A percentile compares a stretch with the other conserved stretches of the same genome.
Conservation (phyloP, 768 basidiomycete genomes). For the Dendrothele bispora region DNA sequence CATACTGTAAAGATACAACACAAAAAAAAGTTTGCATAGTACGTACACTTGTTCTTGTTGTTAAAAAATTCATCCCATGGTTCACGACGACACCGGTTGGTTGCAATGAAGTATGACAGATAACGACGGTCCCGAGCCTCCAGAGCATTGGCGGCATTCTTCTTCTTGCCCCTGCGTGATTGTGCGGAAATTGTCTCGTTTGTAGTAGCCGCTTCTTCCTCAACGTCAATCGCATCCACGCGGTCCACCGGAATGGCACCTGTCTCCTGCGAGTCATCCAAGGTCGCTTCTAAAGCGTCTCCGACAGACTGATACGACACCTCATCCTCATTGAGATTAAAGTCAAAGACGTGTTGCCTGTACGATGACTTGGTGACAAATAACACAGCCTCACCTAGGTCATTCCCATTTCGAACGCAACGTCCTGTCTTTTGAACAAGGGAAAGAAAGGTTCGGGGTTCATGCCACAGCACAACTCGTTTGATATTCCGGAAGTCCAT, state of each 20-base stretch:
- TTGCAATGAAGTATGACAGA: conserved; percentile 9
- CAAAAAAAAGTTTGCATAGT: not conserved
- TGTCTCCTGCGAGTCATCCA: too few relatives aligned
- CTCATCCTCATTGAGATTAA: too few relatives aligned
- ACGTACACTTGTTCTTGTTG: conserved; percentile 9
- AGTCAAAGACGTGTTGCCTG: conserved; percentile 2
- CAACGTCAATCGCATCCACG: too few relatives aligned
- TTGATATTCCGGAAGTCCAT: conserved; percentile 12
- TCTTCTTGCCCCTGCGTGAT: too few relatives aligned
- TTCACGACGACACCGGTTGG: not conserved
- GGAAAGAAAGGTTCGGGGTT: conserved; percentile 10
- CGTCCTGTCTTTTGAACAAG: conserved; percentile 11
- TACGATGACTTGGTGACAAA: conserved; percentile 13
- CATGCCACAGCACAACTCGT: conserved; percentile 11
- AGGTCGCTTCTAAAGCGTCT: too few relatives aligned
- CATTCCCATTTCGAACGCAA: not conserved
- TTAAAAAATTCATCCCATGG: conserved; percentile 10
- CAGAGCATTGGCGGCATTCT: too few relatives aligned
- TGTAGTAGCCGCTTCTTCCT: too few relatives aligned
- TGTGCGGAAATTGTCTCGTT: too few relatives aligned
- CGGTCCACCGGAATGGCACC: too few relatives aligned
- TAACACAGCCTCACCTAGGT: conserved; percentile 5
- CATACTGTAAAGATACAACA: not conserved
- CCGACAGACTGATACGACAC: too few relatives aligned
- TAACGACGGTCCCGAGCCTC: conserved; percentile 4